These are phyloP conservation scores for Hamamelis virginiana DNA, from an alignment of 164 flowering plant genomes.

Conservation along the genomic window DNA sequence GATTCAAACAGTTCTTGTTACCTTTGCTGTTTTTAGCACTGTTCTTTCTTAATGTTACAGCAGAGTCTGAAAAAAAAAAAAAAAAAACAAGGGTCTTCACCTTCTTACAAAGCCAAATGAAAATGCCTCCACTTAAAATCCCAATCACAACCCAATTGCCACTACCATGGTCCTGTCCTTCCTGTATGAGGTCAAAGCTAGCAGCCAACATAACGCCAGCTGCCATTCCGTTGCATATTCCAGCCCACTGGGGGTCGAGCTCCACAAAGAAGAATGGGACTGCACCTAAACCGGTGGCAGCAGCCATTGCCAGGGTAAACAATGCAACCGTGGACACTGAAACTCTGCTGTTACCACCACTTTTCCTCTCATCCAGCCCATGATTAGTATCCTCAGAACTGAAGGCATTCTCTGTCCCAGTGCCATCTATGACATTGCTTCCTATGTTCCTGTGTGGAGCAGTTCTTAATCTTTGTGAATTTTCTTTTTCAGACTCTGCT, in stretches of 20 bases:
- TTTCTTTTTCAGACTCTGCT: slow-evolving; percentile 35
- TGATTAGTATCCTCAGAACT: slow-evolving; percentile 23
- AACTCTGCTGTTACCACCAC: slow-evolving; percentile 51
- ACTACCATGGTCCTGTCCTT: slow-evolving; percentile 86
- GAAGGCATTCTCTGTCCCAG: slow-evolving; percentile 46
- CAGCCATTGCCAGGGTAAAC: slow-evolving; percentile 91
- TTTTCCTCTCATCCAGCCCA: slow-evolving; percentile 35
- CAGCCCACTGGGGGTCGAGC: slow-evolving; percentile 96
- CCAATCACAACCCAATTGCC: slow-evolving; percentile 94
- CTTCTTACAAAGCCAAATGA: slow-evolving; percentile 95
- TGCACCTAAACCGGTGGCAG: slow-evolving; percentile 97
- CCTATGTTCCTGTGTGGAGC: slow-evolving; percentile 63
- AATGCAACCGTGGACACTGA: slow-evolving; percentile 84
- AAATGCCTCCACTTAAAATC: slow-evolving; percentile 78
- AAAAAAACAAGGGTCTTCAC: slow-evolving; percentile 31
- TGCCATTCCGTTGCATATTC: slow-evolving; percentile 97
- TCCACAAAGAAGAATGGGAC: slow-evolving; percentile 97
- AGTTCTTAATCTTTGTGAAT: slow-evolving; percentile 35
- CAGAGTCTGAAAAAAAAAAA: slow-evolving; percentile 28
- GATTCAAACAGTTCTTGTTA: slow-evolving; percentile 27
- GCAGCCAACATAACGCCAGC: slow-evolving; percentile 99
- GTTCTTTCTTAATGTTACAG: slow-evolving; percentile 27
- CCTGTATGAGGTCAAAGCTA: slow-evolving; percentile 96
- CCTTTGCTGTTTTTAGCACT: slow-evolving; percentile 26
- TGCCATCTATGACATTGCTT: slow-evolving; percentile 60